Evolutionary conservation across 2,329 filamentous ascomycete genomes (phyloP).

Genomic region (Colletotrichum viniferum): DNA sequence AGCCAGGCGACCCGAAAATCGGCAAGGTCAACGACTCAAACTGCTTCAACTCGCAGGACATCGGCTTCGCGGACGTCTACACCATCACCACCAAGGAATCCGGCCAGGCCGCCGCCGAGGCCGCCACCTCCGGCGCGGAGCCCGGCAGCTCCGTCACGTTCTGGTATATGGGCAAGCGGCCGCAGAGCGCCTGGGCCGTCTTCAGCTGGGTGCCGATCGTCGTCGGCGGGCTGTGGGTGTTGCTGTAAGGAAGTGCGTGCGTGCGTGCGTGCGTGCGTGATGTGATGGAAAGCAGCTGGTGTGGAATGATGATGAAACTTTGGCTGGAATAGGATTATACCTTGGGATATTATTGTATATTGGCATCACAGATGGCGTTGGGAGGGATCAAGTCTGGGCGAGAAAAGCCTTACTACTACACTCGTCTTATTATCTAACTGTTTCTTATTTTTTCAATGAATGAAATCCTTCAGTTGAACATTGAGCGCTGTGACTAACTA

Average conservation of each 20-base stretch:
- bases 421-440: background rate
- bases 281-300: background rate
- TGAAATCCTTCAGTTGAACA: background rate
- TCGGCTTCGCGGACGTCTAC: slow-evolving; percentile 80
- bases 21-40: slow-evolving; percentile 77
- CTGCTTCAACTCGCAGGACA: slow-evolving; percentile 85
- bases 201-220: slow-evolving; percentile 48
- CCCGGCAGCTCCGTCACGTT: slow-evolving; percentile 29
- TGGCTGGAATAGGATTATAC: background rate
- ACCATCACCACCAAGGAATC: slow-evolving; percentile 59
- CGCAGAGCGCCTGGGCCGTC: slow-evolving; percentile 13
- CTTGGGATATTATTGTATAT: slow-evolving; percentile 2
- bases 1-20: slow-evolving; percentile 71
- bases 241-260: slow-evolving; percentile 33
- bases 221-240: slow-evolving; percentile 40
- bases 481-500: too few species aligned
- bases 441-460: background rate
- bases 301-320: background rate
- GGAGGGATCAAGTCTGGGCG: background rate
- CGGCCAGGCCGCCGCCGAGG: slow-evolving; percentile 24
- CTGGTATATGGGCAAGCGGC: background rate
- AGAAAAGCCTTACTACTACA: background rate
- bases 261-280: background rate
- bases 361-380: slow-evolving; percentile 23
- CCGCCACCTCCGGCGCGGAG: slow-evolving; percentile 31